A percentile compares a stretch with the other conserved stretches of the same genome.
Evolutionary conservation across 495 filamentous ascomycete species (phyloP).

Genomic region (Podospora pseudocomata): DNA sequence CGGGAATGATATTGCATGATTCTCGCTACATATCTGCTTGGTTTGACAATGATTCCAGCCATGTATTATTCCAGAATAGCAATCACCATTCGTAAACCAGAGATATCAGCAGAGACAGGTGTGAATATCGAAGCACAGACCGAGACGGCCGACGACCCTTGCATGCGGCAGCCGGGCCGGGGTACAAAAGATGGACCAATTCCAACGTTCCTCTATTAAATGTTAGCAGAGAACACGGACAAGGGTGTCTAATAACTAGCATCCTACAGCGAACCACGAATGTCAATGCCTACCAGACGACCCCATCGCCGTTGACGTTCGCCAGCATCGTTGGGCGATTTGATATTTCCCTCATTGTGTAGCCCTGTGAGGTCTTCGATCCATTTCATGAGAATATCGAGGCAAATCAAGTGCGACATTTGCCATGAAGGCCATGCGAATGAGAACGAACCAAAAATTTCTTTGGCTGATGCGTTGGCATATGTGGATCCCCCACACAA

Average conservation of each 20-base stretch:
- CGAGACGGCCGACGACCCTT: not conserved
- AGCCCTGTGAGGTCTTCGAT: not conserved
- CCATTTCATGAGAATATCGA: conserved; percentile 1
- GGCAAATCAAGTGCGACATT: conserved; percentile 1
- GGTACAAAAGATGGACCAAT: not conserved
- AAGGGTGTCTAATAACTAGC: conserved; percentile 7
- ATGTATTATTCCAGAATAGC: not conserved
- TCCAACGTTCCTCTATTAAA: conserved; percentile 23
- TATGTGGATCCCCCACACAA: not conserved
- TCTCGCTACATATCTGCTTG: not conserved
- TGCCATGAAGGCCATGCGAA: conserved; percentile 1
- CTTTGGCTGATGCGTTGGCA: conserved; percentile 16
- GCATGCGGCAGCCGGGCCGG: not conserved
- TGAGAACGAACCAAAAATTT: conserved; percentile 9
- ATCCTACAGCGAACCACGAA: conserved; percentile 9
- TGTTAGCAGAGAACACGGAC: conserved; percentile 26
- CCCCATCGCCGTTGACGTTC: not conserved
- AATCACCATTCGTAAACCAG: not conserved
- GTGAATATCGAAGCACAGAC: not conserved
- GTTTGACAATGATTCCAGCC: not conserved
- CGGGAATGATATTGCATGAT: not conserved
- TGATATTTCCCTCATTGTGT: conserved; percentile 15
- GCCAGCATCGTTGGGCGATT: conserved; percentile 11
- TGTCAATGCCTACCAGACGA: conserved; percentile 22
- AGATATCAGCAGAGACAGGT: not conserved